Evolutionary conservation across 768 basidiomycete genomes (phyloP).

Genomic region (Lentinula edodes): DNA sequence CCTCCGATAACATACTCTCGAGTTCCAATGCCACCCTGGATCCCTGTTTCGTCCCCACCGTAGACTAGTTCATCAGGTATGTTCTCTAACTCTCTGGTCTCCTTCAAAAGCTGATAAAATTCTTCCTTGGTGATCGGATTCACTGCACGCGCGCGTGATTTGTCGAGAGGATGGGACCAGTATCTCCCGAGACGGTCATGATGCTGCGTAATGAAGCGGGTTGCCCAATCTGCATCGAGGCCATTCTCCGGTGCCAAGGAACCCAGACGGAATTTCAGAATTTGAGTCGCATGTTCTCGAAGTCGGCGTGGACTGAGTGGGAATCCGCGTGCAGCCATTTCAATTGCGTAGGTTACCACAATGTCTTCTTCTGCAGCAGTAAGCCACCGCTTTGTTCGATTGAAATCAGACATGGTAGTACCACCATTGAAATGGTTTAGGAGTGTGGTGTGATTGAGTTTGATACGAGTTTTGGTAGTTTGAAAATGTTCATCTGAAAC

Average conservation of each 20-base stretch:
- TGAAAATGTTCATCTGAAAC: not conserved
- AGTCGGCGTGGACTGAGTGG: constrained; percentile 20
- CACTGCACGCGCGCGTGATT: not conserved
- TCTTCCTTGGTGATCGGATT: not conserved
- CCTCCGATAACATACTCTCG: constrained; percentile 8
- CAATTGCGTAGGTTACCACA: constrained; percentile 13
- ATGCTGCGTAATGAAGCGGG: not conserved
- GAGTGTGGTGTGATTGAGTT: constrained; percentile 1
- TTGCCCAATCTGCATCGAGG: not conserved
- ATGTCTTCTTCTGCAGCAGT: constrained; percentile 12
- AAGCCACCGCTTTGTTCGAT: not conserved
- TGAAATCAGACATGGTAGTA: not conserved
- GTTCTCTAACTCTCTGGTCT: not conserved
- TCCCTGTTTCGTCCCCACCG: constrained; percentile 14
- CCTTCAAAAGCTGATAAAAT: not conserved
- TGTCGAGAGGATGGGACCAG: not conserved
- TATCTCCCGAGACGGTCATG: not conserved
- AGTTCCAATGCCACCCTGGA: constrained; percentile 7
- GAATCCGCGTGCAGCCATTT: constrained; percentile 19
- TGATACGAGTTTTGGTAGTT: not conserved
- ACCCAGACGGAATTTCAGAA: too few relatives aligned
- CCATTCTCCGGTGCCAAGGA: constrained; percentile 3
- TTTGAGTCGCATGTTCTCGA: too few relatives aligned
- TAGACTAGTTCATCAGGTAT: constrained; percentile 7
- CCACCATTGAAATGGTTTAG: not conserved